Conservation (phyloP, 2,329 filamentous ascomycete species). For the Arthrocladium fulminans region DNA sequence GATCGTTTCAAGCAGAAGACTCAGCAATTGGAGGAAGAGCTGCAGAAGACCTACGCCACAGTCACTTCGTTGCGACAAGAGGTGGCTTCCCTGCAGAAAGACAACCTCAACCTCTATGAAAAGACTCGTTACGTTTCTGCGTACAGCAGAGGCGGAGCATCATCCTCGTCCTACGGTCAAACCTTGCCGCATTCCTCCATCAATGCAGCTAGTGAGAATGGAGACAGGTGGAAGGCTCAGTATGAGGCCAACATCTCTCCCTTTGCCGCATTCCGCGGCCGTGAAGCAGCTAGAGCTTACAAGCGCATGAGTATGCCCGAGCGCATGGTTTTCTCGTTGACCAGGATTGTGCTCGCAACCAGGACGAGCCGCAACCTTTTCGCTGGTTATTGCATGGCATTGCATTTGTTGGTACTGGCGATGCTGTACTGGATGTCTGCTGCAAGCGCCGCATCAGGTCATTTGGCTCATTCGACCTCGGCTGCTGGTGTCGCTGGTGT, state of each 20-base stretch:
- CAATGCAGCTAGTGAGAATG: constrained; percentile 53
- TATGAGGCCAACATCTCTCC: constrained; percentile 95
- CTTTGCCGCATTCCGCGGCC: constrained; percentile 89
- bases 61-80: constrained; percentile 84
- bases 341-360: constrained; percentile 81
- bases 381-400: constrained; percentile 76
- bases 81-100: constrained; percentile 83
- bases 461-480: constrained; percentile 45
- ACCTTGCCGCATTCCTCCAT: constrained; percentile 70
- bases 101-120: constrained; percentile 92
- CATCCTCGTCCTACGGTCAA: constrained; percentile 54
- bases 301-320: constrained; percentile 90
- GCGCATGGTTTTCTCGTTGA: constrained; percentile 80
- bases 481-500: constrained; percentile 34
- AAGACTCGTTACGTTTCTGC: constrained; percentile 95
- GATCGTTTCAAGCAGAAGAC: constrained; percentile 98
- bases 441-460: constrained; percentile 55
- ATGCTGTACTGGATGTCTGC: constrained; percentile 78
- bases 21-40: constrained; percentile 75
- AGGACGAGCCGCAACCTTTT: constrained; percentile 88
- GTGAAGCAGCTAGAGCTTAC: constrained; percentile 83
- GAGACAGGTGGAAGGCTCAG: constrained; percentile 80
- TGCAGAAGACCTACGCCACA: constrained; percentile 72
- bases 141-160: constrained; percentile 64
- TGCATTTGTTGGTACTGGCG: constrained; percentile 80